phyloP scores from a whole-genome alignment of 192 early-diverging fungal genomes.

The Coemansia aciculifera region DNA sequence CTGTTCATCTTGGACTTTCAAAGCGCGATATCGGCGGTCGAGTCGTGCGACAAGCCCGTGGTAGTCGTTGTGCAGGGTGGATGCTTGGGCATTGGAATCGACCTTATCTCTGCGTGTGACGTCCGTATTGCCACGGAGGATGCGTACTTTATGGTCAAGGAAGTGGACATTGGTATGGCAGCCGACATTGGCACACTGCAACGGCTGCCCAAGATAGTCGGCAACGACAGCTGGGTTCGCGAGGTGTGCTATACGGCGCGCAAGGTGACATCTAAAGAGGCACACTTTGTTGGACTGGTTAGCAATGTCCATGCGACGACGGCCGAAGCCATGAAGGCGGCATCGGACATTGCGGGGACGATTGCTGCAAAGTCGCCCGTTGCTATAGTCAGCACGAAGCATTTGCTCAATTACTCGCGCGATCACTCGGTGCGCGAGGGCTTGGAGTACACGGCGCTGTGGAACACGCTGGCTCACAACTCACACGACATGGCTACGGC shows the following conservation, averaged over 20 bases:
- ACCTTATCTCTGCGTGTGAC: slow-evolving; percentile 90
- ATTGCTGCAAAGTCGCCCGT: slow-evolving; percentile 92
- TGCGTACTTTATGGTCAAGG: slow-evolving; percentile 82
- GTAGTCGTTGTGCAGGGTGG: slow-evolving; percentile 83
- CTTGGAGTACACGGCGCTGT: slow-evolving; percentile 81
- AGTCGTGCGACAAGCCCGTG: slow-evolving; percentile 83
- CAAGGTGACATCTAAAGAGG: slow-evolving; percentile 67
- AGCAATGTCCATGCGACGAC: slow-evolving; percentile 51
- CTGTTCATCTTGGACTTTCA: slow-evolving; percentile 58
- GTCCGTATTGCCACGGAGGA: slow-evolving; percentile 80
- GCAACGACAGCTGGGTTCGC: slow-evolving; percentile 86
- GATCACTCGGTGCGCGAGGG: slow-evolving; percentile 91
- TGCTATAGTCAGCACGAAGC: slow-evolving; percentile 84
- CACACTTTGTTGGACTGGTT: slow-evolving; percentile 62
- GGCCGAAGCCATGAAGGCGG: slow-evolving; percentile 40
- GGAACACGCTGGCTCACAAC: slow-evolving; percentile 86
- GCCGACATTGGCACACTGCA: slow-evolving; percentile 95
- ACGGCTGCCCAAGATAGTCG: slow-evolving; percentile 91
- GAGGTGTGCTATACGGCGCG: slow-evolving; percentile 88
- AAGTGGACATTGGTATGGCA: slow-evolving; percentile 92
- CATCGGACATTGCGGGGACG: slow-evolving; percentile 64
- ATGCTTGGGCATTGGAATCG: slow-evolving; percentile 86
- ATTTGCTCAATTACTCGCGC: slow-evolving; percentile 84
- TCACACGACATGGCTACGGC: slow-evolving; percentile 56
- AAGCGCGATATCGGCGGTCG: slow-evolving; percentile 74